These are phyloP conservation scores for Ehretia macrophylla DNA, from an alignment of 257 asterid species.

Conservation along the genomic window DNA sequence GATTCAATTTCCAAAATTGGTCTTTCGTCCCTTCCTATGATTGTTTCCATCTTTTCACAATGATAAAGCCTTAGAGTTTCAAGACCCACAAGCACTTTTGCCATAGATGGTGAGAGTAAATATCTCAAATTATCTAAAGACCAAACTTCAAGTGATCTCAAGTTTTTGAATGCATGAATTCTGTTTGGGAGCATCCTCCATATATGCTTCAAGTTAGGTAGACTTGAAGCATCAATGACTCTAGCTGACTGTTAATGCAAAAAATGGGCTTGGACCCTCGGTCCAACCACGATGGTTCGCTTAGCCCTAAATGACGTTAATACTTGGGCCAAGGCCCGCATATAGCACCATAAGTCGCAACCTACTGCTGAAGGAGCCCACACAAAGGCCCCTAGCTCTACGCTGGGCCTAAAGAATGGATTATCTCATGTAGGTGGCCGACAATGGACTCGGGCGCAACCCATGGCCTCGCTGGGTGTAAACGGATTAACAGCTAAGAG, in stretches of 20 bases:
- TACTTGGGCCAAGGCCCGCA: no score
- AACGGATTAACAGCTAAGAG: no score
- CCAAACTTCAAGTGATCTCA: background rate
- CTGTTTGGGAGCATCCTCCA: conserved; percentile 1
- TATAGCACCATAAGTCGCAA: no score
- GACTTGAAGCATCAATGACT: background rate
- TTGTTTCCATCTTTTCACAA: background rate
- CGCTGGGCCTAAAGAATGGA: no score
- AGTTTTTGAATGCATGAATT: background rate
- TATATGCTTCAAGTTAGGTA: background rate
- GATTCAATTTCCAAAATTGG: background rate
- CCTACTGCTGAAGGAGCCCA: no score
- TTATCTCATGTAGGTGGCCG: no score
- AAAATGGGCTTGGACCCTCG: no score
- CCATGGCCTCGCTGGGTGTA: no score
- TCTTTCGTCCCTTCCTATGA: background rate
- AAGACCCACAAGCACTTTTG: background rate
- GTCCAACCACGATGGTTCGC: no score
- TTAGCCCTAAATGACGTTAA: no score
- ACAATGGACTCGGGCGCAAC: no score
- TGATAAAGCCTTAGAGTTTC: background rate
- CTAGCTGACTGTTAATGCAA: conserved; percentile 2
- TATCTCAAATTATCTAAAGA: background rate
- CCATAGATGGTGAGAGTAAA: conserved; percentile 5
- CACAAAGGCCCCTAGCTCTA: no score